Percentiles rank a stretch among this genome's conserved stretches.
phyloP scores from a whole-genome alignment of 2,329 filamentous ascomycete species.

The Calonectria pseudoreteaudii region DNA sequence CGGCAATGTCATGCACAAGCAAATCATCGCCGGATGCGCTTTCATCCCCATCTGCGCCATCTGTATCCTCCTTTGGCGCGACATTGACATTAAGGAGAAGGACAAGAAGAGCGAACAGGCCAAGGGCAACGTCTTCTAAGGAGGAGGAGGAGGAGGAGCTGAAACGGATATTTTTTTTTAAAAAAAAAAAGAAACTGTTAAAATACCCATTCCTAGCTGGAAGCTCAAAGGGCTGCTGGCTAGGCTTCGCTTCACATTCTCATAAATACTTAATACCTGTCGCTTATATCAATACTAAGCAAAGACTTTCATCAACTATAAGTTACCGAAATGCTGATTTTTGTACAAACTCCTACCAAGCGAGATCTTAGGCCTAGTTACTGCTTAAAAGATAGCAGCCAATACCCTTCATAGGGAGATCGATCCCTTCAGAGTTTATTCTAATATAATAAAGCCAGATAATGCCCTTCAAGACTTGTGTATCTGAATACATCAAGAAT shows the following conservation, averaged over 20 bases:
- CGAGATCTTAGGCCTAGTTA: too few species aligned
- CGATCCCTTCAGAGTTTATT: too few species aligned
- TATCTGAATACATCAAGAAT: too few species aligned
- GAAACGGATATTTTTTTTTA: not conserved
- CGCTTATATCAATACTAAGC: not conserved
- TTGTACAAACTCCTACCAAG: too few species aligned
- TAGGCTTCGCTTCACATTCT: not conserved
- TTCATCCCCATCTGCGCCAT: constrained; percentile 50
- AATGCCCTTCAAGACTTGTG: too few species aligned
- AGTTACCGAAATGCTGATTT: not conserved
- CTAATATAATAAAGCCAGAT: too few species aligned
- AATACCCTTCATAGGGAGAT: too few species aligned
- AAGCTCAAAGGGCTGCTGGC: not conserved
- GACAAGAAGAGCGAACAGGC: constrained; percentile 34
- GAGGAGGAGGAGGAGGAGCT: not conserved
- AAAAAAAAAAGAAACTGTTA: not conserved
- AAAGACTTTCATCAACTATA: not conserved
- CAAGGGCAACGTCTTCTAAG: constrained; percentile 47
- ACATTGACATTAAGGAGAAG: constrained; percentile 53
- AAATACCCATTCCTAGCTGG: not conserved
- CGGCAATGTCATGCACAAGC: constrained; percentile 50
- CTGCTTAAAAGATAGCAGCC: too few species aligned
- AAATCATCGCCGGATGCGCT: constrained; percentile 53
- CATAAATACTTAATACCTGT: constrained; percentile 1
- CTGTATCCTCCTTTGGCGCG: constrained; percentile 50